phyloP scores from a whole-genome alignment of 202 grass and related monocot genomes.

The Eragrostis tef region DNA sequence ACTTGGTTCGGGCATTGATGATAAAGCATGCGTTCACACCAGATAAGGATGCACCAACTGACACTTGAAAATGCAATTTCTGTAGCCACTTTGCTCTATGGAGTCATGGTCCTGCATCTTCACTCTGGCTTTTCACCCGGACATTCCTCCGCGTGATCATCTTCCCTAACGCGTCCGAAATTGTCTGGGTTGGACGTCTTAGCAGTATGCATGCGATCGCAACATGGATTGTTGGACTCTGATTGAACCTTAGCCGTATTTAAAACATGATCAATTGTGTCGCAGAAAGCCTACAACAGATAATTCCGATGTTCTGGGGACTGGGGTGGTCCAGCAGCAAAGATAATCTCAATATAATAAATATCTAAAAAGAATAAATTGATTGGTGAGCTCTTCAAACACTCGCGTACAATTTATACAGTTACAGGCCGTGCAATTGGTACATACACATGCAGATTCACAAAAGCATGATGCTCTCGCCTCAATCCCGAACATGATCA shows the following conservation, averaged over 20 bases:
- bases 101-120: not conserved
- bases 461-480: not conserved
- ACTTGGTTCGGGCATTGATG: not conserved
- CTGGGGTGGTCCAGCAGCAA: not conserved
- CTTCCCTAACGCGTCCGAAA: not conserved
- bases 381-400: slow-evolving; percentile 16
- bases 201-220: not conserved
- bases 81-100: not conserved
- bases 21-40: slow-evolving; percentile 38
- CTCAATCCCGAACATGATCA: slow-evolving; percentile 18
- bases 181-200: not conserved
- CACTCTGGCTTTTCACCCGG: not conserved
- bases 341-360: not conserved
- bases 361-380: not conserved
- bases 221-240: not conserved
- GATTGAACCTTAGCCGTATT: not conserved
- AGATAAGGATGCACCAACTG: not conserved
- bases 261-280: not conserved
- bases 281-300: not conserved
- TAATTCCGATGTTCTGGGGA: not conserved
- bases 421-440: slow-evolving; percentile 37
- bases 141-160: not conserved
- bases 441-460: slow-evolving; percentile 43
- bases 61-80: not conserved
- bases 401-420: slow-evolving; percentile 40